A percentile compares a stretch with the other conserved stretches of the same genome.
Conservation (phyloP, 768 basidiomycete species). For the Terana coerulea region DNA sequence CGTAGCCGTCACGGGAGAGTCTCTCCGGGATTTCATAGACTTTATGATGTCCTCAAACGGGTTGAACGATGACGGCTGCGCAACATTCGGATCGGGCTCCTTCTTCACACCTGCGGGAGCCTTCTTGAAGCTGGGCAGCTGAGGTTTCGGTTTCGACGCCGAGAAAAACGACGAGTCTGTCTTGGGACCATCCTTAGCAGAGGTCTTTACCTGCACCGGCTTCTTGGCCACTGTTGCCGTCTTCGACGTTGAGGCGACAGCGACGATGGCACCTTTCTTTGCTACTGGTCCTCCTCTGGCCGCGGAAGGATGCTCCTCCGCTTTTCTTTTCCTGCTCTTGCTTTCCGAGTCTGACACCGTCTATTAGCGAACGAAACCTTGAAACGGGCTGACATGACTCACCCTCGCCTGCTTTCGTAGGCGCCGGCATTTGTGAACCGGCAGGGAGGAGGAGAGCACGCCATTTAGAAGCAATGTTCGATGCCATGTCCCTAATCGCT, state of each 20-base stretch:
- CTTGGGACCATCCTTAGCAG: slow-evolving; percentile 45
- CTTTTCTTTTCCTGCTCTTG: slow-evolving; percentile 75
- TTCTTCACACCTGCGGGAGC: slow-evolving; percentile 50
- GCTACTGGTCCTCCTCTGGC: slow-evolving; percentile 46
- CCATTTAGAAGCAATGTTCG: slow-evolving; percentile 84
- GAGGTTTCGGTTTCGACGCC: slow-evolving; percentile 78
- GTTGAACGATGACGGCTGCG: slow-evolving; percentile 74
- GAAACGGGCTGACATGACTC: slow-evolving; percentile 54
- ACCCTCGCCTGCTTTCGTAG: slow-evolving; percentile 52
- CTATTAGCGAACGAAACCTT: slow-evolving; percentile 22
- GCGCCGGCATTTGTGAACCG: slow-evolving; percentile 12
- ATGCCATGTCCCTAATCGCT: slow-evolving; percentile 94
- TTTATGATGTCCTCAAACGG: slow-evolving; percentile 83
- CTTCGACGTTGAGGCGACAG: slow-evolving; percentile 19
- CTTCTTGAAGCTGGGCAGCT: slow-evolving; percentile 84
- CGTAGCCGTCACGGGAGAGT: slow-evolving; percentile 58
- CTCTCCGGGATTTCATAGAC: slow-evolving; percentile 68
- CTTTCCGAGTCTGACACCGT: slow-evolving; percentile 35
- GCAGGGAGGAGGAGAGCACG: slow-evolving; percentile 28
- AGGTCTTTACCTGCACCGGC: slow-evolving; percentile 36
- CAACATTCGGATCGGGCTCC: slow-evolving; percentile 54
- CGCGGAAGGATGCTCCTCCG: slow-evolving; percentile 39
- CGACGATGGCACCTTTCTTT: slow-evolving; percentile 63
- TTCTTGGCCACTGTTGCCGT: slow-evolving; percentile 50
- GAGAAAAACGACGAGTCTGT: slow-evolving; percentile 89